Evolutionary conservation across 495 filamentous ascomycete genomes (phyloP).

Genomic region (Niebla homalea): DNA sequence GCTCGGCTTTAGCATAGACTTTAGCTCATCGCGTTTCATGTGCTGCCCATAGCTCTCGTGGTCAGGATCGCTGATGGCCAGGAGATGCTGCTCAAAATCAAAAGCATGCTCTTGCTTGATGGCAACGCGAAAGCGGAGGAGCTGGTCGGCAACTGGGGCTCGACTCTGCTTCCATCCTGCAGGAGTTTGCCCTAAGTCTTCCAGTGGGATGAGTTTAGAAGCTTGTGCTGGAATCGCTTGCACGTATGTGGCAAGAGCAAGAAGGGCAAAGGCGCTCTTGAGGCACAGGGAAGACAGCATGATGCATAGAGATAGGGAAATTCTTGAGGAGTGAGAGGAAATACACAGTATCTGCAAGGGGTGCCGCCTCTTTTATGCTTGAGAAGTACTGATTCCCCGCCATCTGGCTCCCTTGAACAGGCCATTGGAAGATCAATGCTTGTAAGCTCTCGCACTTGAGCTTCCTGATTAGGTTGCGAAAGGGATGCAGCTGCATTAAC

Average conservation of each 20-base stretch:
- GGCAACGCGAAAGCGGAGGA: conserved; percentile 40
- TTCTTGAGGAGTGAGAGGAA: no score
- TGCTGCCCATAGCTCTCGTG: conserved; percentile 50
- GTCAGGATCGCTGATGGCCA: conserved; percentile 49
- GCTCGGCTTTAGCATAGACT: conserved; percentile 34
- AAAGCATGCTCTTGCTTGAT: conserved; percentile 37
- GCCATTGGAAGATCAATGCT: no score
- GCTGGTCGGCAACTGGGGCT: conserved; percentile 21
- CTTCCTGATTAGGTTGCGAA: no score
- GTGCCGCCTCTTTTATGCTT: no score
- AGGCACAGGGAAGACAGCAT: neutral
- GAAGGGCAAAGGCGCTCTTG: neutral
- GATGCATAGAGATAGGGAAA: neutral
- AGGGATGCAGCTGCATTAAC: no score
- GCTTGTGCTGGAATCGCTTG: neutral
- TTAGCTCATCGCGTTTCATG: conserved; percentile 44
- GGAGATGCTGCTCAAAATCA: conserved; percentile 45
- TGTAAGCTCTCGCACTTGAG: no score
- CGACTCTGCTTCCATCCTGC: conserved; percentile 20
- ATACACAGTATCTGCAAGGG: no score
- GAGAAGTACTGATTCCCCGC: no score
- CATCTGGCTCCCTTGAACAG: no score
- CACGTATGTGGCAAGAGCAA: neutral
- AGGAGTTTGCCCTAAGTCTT: conserved; percentile 9
- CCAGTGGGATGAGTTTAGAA: neutral